phyloP scores from a whole-genome alignment of 495 filamentous ascomycete genomes.

The Trichocladium antarcticum region DNA sequence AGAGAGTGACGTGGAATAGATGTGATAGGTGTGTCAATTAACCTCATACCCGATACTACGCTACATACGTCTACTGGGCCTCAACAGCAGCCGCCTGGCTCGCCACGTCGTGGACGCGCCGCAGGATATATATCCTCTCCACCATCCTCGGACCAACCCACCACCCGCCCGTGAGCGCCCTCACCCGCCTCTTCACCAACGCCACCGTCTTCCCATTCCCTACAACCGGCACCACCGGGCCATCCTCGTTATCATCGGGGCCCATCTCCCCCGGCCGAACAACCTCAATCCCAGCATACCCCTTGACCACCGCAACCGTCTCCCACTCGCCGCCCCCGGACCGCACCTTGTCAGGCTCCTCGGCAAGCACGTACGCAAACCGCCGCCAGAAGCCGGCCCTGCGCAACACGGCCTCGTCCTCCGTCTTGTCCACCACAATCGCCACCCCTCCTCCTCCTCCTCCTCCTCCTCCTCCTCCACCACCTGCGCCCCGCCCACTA shows the following conservation, averaged over 20 bases:
- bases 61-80: not conserved
- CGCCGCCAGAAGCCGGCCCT: constrained; percentile 61
- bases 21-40: too few species aligned
- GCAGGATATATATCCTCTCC: constrained; percentile 48
- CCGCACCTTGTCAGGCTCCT: constrained; percentile 45
- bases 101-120: constrained; percentile 26
- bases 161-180: constrained; percentile 43
- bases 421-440: constrained; percentile 51
- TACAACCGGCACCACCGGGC: constrained; percentile 15
- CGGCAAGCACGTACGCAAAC: constrained; percentile 73
- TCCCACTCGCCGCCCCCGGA: constrained; percentile 59
- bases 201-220: constrained; percentile 27
- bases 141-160: constrained; percentile 53
- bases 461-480: constrained; percentile 20
- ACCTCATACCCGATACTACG: not conserved
- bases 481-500: not conserved
- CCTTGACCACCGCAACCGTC: constrained; percentile 53
- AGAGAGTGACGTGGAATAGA: too few species aligned
- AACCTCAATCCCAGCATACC: constrained; percentile 59
- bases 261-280: constrained; percentile 39
- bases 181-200: constrained; percentile 22
- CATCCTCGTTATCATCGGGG: constrained; percentile 16
- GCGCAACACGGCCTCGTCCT: constrained; percentile 44
- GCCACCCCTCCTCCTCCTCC: constrained; percentile 43
- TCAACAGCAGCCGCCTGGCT: constrained; percentile 1